A percentile compares a stretch with the other conserved stretches of the same genome.
These are phyloP conservation scores for Elsinoe fawcettii DNA, from an alignment of 2,329 filamentous ascomycete genomes.

Conservation along the genomic window DNA sequence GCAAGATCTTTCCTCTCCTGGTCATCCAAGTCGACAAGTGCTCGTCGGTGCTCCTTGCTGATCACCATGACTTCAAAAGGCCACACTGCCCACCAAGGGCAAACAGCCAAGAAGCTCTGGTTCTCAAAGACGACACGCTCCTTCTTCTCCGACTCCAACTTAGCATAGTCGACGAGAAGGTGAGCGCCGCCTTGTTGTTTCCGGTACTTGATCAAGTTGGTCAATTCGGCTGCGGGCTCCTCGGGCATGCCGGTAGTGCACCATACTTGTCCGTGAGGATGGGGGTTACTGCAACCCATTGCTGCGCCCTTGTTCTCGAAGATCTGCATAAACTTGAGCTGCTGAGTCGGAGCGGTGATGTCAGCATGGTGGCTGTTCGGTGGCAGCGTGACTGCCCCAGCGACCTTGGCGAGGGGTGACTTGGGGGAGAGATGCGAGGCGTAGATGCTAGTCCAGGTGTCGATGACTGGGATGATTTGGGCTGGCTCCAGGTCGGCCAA, in stretches of 20 bases:
- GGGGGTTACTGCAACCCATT: constrained; percentile 98
- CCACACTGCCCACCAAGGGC: constrained; percentile 97
- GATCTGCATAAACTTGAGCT: constrained; percentile 97
- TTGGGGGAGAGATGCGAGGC: constrained; percentile 66
- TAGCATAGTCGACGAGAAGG: constrained; percentile 78
- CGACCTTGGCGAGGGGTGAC: constrained; percentile 52
- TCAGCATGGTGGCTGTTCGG: constrained; percentile 39
- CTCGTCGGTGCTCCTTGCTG: constrained; percentile 73
- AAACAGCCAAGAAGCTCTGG: constrained; percentile 72
- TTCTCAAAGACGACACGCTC: constrained; percentile 89
- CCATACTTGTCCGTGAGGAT: constrained; percentile 96
- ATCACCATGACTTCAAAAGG: constrained; percentile 92
- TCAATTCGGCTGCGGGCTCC: constrained; percentile 73
- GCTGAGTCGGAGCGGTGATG: constrained; percentile 53
- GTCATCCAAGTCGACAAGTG: constrained; percentile 70
- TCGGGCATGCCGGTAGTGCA: constrained; percentile 85
- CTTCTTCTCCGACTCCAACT: constrained; percentile 69
- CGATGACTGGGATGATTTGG: constrained; percentile 74
- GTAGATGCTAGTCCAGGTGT: constrained; percentile 90
- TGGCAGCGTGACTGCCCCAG: constrained; percentile 39
- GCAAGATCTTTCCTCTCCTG: constrained; percentile 67
- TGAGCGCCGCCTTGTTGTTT: constrained; percentile 63
- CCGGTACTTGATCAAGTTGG: constrained; percentile 71
- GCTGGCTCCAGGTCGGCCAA: constrained; percentile 75
- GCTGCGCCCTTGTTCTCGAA: constrained; percentile 98